phyloP scores from a whole-genome alignment of 495 filamentous ascomycete genomes.

The Hypoxylon fuscum region DNA sequence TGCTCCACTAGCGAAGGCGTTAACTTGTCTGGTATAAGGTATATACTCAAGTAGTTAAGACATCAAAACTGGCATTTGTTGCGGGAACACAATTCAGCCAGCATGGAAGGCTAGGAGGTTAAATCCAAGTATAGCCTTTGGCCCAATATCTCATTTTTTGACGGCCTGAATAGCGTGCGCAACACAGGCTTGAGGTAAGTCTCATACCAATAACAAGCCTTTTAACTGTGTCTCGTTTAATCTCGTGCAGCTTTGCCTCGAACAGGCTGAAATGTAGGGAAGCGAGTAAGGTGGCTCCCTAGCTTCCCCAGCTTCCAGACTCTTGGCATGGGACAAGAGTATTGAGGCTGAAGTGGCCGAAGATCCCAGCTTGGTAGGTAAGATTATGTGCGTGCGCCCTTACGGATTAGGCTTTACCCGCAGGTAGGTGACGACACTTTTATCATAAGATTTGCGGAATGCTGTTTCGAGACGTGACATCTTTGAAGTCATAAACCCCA shows the following conservation, averaged over 20 bases:
- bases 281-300: conserved; percentile 27
- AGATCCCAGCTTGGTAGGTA: conserved; percentile 29
- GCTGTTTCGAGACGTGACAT: conserved; percentile 8
- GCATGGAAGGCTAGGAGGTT: neutral
- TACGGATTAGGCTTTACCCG: conserved; percentile 32
- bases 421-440: conserved; percentile 9
- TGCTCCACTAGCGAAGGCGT: conserved; percentile 23
- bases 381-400: conserved; percentile 10
- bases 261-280: conserved; percentile 34
- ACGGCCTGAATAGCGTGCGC: conserved; percentile 14
- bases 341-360: conserved; percentile 40
- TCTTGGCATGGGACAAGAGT: conserved; percentile 35
- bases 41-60: conserved; percentile 1
- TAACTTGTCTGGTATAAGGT: no score
- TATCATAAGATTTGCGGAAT: conserved; percentile 1
- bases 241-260: conserved; percentile 20
- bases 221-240: conserved; percentile 29
- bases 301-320: conserved; percentile 37
- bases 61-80: neutral
- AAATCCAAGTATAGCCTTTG: neutral
- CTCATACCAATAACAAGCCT: conserved; percentile 16
- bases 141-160: neutral
- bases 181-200: conserved; percentile 11
- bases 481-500: conserved; percentile 6
- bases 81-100: neutral